Evolutionary conservation across 169 alveolate genomes (phyloP).

Genomic region (Babesia gibsoni): DNA sequence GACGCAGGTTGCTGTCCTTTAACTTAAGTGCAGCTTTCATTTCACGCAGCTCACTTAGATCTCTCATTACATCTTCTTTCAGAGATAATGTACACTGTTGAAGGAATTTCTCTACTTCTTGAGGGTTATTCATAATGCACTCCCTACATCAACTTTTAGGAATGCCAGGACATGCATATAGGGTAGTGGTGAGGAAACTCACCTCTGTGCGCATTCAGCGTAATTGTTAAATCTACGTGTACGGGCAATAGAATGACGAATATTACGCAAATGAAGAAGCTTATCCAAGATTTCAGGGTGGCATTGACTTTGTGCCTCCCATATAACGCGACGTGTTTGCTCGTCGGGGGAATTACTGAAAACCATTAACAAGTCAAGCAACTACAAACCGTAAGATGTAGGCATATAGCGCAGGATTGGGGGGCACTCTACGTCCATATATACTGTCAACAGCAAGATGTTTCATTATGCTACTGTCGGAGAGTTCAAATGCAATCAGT

Average conservation of each 20-base stretch:
- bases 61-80: background rate
- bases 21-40: background rate
- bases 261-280: constrained; percentile 6
- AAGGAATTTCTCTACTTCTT: constrained; percentile 19
- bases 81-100: constrained; percentile 13
- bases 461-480: constrained; percentile 26
- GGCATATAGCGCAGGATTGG: constrained; percentile 7
- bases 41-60: background rate
- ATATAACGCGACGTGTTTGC: constrained; percentile 14
- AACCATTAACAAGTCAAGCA: background rate
- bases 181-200: background rate
- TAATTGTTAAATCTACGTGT: constrained; percentile 34
- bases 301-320: constrained; percentile 51
- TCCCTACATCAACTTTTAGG: constrained; percentile 22
- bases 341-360: constrained; percentile 44
- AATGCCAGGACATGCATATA: background rate
- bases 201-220: constrained; percentile 50
- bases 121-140: constrained; percentile 38
- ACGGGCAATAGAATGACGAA: constrained; percentile 16
- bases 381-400: constrained; percentile 24
- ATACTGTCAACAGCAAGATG: constrained; percentile 11
- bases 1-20: background rate
- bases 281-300: constrained; percentile 24
- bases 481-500: constrained; percentile 26
- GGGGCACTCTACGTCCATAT: constrained; percentile 14